Conservation (phyloP, 140 eudicot species). For the Cichorium intybus region DNA sequence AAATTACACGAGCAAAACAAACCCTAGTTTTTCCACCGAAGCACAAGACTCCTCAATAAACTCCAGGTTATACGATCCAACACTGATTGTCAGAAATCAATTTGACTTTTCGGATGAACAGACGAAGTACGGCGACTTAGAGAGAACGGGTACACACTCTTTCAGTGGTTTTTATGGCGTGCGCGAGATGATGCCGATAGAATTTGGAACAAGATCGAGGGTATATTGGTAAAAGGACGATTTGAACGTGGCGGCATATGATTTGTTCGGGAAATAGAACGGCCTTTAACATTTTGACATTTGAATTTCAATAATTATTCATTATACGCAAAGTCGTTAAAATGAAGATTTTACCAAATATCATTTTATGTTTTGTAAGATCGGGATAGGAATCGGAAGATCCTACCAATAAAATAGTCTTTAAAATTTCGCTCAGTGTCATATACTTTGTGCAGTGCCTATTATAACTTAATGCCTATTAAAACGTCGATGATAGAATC, state of each 20-base stretch:
- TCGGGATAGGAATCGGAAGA: too few species aligned
- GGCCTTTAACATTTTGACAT: too few species aligned
- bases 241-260: constrained; percentile 23
- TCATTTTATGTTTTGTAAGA: too few species aligned
- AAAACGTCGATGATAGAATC: too few species aligned
- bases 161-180: constrained; percentile 14
- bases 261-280: too few species aligned
- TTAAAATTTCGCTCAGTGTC: too few species aligned
- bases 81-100: background rate
- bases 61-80: constrained; percentile 1
- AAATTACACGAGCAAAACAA: constrained; percentile 11
- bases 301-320: too few species aligned
- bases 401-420: too few species aligned
- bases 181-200: constrained; percentile 25
- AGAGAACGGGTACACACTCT: constrained; percentile 4
- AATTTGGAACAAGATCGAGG: constrained; percentile 26
- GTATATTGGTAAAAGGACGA: constrained; percentile 6
- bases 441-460: too few species aligned
- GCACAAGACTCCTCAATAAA: background rate
- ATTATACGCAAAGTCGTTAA: too few species aligned
- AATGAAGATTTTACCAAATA: too few species aligned
- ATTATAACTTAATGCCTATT: too few species aligned
- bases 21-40: constrained; percentile 8
- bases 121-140: constrained; percentile 9
- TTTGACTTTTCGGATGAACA: constrained; percentile 1